A percentile compares a stretch with the other conserved stretches of the same genome.
Conservation (phyloP, 2,329 filamentous ascomycete genomes). For the Pyrenochaeta sp. region DNA sequence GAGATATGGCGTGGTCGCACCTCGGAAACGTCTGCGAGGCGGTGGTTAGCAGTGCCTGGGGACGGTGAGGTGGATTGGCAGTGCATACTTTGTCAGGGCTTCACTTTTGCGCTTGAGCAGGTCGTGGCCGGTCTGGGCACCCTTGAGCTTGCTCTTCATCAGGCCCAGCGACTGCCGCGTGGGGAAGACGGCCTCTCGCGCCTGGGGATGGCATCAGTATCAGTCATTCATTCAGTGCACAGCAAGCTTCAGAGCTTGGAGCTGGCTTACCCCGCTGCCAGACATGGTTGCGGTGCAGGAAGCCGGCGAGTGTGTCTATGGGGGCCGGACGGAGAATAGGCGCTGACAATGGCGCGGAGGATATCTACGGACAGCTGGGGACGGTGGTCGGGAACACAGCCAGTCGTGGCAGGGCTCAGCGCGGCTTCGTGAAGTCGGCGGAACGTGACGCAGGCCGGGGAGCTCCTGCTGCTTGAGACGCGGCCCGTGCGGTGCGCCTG, state of each 20-base stretch:
- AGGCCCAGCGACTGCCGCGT: slow-evolving; percentile 94
- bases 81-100: slow-evolving; percentile 87
- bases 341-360: slow-evolving; percentile 4
- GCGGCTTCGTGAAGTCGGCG: slow-evolving; percentile 11
- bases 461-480: slow-evolving; percentile 21
- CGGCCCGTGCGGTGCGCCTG: slow-evolving; percentile 21
- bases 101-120: slow-evolving; percentile 97
- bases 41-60: slow-evolving; percentile 21
- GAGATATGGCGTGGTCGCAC: slow-evolving; percentile 56
- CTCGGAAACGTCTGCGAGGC: slow-evolving; percentile 78
- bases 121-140: slow-evolving; percentile 78
- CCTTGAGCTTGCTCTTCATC: slow-evolving; percentile 99
- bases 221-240: too few relatives aligned
- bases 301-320: too few relatives aligned
- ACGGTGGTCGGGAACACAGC: too few relatives aligned
- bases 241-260: slow-evolving; percentile 25
- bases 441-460: slow-evolving; percentile 27
- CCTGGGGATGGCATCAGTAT: slow-evolving; percentile 61
- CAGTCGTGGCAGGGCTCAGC: slow-evolving; percentile 10
- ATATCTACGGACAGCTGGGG: too few relatives aligned
- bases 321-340: slow-evolving; percentile 8
- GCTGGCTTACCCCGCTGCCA: slow-evolving; percentile 58
- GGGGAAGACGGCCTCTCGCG: slow-evolving; percentile 95
- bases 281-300: slow-evolving; percentile 56
- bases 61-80: slow-evolving; percentile 4